Conservation (phyloP, 371 early-diverging fungal genomes). For the Mucor irregularis region DNA sequence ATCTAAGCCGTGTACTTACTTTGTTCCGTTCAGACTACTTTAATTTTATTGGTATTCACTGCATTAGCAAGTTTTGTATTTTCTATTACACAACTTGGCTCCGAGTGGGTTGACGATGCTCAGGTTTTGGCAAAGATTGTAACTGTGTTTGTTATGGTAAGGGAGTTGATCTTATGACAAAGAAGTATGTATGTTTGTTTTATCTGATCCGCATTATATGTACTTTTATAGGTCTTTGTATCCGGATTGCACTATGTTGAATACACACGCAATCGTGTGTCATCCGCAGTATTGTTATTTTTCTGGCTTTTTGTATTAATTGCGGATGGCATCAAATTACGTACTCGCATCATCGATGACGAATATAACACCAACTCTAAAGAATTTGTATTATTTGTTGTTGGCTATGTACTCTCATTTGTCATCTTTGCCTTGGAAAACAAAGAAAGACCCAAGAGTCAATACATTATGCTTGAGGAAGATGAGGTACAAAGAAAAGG, state of each 20-base stretch:
- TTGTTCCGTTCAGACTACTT: conserved; percentile 20
- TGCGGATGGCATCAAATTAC: conserved; percentile 53
- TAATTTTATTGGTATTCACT: conserved; percentile 29
- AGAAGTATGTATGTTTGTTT: too few relatives aligned
- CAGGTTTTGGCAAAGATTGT: conserved; percentile 30
- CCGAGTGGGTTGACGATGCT: conserved; percentile 42
- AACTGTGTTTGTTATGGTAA: conserved; percentile 39
- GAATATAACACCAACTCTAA: conserved; percentile 28
- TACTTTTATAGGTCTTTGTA: conserved; percentile 45
- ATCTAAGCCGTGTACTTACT: background rate
- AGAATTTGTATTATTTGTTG: conserved; percentile 44
- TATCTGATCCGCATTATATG: background rate
- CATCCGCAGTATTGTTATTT: conserved; percentile 73
- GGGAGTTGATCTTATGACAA: conserved; percentile 5
- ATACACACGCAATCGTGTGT: conserved; percentile 62
- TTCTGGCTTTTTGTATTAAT: conserved; percentile 74
- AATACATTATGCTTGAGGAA: conserved; percentile 62
- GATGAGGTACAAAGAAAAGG: conserved; percentile 32
- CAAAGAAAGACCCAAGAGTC: conserved; percentile 55
- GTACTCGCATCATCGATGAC: conserved; percentile 54
- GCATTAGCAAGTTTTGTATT: conserved; percentile 12
- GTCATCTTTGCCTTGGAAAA: conserved; percentile 65
- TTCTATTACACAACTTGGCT: conserved; percentile 10
- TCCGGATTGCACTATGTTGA: conserved; percentile 66
- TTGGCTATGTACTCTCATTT: conserved; percentile 42